These are phyloP conservation scores for Cercospora sp. DNA, from an alignment of 2,329 filamentous ascomycete species.

Conservation along the genomic window DNA sequence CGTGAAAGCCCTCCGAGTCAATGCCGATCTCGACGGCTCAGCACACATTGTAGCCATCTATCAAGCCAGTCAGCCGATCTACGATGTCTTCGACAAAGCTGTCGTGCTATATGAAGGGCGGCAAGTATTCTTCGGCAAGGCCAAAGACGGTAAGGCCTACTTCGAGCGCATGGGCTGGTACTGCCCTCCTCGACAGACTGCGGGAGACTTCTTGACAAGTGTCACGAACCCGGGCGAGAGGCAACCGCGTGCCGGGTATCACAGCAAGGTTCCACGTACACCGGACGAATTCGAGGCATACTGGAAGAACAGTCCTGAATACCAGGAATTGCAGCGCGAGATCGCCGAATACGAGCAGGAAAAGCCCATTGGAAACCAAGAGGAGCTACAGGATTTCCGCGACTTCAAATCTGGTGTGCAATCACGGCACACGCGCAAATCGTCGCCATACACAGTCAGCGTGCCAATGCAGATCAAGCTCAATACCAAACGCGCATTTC, in stretches of 20 bases:
- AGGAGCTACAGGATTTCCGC: constrained; percentile 44
- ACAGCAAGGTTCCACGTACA: constrained; percentile 63
- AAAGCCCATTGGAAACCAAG: constrained; percentile 46
- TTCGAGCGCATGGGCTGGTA: constrained; percentile 69
- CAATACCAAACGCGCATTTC: constrained; percentile 57
- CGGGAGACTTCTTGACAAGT: constrained; percentile 68
- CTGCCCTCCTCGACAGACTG: constrained; percentile 67
- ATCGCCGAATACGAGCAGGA: constrained; percentile 53
- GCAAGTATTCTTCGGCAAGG: constrained; percentile 73
- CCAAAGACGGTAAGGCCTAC: constrained; percentile 59
- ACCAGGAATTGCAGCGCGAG: constrained; percentile 46
- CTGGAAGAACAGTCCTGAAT: constrained; percentile 53
- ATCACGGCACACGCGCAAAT: constrained; percentile 53
- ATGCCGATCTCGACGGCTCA: constrained; percentile 51
- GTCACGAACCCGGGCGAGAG: constrained; percentile 66
- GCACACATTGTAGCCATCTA: constrained; percentile 60
- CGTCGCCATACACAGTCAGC: constrained; percentile 80
- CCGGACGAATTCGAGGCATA: constrained; percentile 65
- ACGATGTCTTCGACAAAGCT: constrained; percentile 72
- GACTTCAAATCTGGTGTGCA: constrained; percentile 47
- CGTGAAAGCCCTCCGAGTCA: constrained; percentile 53
- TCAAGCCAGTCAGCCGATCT: constrained; percentile 52
- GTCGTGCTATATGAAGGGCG: constrained; percentile 73
- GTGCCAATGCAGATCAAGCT: constrained; percentile 74
- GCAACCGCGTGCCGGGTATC: constrained; percentile 56